phyloP scores from a whole-genome alignment of 352 stramenopile species.

The Globisporangium cylindrosporum region DNA sequence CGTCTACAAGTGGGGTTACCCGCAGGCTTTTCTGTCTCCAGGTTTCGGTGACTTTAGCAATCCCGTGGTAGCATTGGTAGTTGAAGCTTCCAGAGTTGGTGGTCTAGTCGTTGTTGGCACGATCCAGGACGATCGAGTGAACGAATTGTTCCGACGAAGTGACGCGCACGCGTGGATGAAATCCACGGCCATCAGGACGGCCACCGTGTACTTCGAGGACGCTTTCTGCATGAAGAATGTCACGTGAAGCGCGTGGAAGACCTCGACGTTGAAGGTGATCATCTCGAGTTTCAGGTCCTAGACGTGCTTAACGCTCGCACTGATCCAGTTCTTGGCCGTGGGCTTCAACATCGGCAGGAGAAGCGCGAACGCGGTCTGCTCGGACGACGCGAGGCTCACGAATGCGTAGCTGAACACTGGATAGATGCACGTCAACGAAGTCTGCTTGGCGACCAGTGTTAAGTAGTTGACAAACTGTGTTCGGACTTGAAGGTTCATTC shows the following conservation, averaged over 20 bases:
- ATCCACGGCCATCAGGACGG: constrained; percentile 30
- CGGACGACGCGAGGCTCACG: constrained; percentile 4
- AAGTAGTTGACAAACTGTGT: constrained; percentile 6
- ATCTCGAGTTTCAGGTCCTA: constrained; percentile 34
- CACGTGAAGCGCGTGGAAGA: constrained; percentile 49
- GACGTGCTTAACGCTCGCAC: background rate
- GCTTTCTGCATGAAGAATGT: constrained; percentile 32
- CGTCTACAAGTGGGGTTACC: background rate
- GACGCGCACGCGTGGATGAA: constrained; percentile 30
- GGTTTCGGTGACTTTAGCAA: background rate
- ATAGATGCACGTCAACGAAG: constrained; percentile 24
- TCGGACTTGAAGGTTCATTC: background rate
- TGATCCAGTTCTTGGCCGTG: background rate
- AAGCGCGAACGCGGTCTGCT: constrained; percentile 21
- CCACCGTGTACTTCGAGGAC: constrained; percentile 23
- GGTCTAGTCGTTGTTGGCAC: background rate
- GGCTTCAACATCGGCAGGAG: constrained; percentile 32
- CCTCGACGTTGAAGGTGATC: constrained; percentile 48
- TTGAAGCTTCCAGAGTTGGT: background rate
- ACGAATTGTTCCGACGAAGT: constrained; percentile 24
- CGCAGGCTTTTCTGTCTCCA: background rate
- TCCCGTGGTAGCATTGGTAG: background rate
- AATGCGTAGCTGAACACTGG: constrained; percentile 31
- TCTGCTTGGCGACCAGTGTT: constrained; percentile 13
- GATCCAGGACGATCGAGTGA: background rate